Base-by-base conservation (phyloP, 2,329 filamentous ascomycete species). In the Pseudogymnoascus destructans region DNA sequence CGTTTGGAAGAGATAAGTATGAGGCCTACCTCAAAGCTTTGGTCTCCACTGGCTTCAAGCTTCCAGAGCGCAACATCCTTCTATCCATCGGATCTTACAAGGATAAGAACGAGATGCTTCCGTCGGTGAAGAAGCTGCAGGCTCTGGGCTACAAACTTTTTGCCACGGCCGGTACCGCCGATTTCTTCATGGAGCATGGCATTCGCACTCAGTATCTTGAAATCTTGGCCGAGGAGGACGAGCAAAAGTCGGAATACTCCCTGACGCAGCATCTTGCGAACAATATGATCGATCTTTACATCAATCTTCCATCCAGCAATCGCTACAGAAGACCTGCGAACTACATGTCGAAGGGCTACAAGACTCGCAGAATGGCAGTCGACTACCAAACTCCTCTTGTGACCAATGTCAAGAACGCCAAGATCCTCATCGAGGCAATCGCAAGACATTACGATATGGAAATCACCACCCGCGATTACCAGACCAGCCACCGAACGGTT, bases 321-420 rank as follows among this genome's bases (percentile, higher is more conserved):
- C 88, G 91, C 72, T 98, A 95, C 79, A 84, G 93, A 66, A 85
- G 93, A 64, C 93, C 93, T 30, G 93, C 93, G 67, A 98, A 90
- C 77, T 98, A 97, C 75, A 95, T 98, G 86, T 95, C 88, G 73
- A 93, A 93, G 75, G 93, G 93, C 61, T 98, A 98, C 75, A 86
- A 88, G 69, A 97, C 93, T 59, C 84, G 93, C 71, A 85, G 93
- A 72, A 96, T 98, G 91, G 93, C 93, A 33, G 93, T 98, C 40
- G 93, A 70, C 52, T 89, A 96, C 75, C 92, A 97, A 75, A 95
- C 93, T 58, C 93, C 93, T 60, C 77, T 98, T 61, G 92, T 98
- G 15, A 98, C 93, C 58, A 98, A 98, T 67, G 93, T 98, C 72
- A 98, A 98, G 81, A 97, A 96, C 70, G 93, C 93, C 60, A 98